Base-by-base conservation (phyloP, 768 basidiomycete species). In the Mrakia gelida region DNA sequence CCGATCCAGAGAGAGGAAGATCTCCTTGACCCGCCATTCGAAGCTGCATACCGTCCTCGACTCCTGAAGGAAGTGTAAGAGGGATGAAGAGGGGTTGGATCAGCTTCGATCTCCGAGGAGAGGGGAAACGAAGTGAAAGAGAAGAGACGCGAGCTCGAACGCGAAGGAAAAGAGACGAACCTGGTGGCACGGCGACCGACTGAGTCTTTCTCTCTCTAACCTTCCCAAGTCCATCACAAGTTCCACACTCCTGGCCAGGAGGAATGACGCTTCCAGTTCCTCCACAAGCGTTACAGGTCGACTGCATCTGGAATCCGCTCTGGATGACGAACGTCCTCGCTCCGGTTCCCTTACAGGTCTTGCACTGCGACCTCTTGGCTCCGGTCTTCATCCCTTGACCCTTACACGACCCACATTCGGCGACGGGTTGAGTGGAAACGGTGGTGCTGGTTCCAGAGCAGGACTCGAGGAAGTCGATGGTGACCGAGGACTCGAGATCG, bases 281-380 rank as follows among this genome's bases (percentile, higher is more conserved):
- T 26, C 88, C 87, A 85, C 97, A 99, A 38, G 88, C 83, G 75
- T 87, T 87, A 85, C 97, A 99, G 43, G 94, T 94, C 79, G 90
- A 92, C 32, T 94, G 91, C 94, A 99, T 95, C 83, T 94, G 92
- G 89, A 99, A 98, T 26, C 97, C 97, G 83, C 88, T 91, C 82
- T 93, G 91, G 82, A 99, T 89, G 74, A 93, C 90, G 84, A 92
- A 98, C 26, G 94, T 93, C 84, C 91, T 89, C 52, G 91, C 90
- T 65, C 97, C 97, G 32, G 92, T 88, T 76, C 97, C 97, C 77
- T 90, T 88, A 85, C 97, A 99, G 52, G 90, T 85, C 72, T 86
- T 82, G 85, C 97, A 99, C 41, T 90, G 89, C 71, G 89, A 87
- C 81, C 92, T 88, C 85, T 95, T 92, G 52, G 92, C 90, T 45